Conservation (phyloP, 768 basidiomycete species). For the Infundibulicybe gibba region DNA sequence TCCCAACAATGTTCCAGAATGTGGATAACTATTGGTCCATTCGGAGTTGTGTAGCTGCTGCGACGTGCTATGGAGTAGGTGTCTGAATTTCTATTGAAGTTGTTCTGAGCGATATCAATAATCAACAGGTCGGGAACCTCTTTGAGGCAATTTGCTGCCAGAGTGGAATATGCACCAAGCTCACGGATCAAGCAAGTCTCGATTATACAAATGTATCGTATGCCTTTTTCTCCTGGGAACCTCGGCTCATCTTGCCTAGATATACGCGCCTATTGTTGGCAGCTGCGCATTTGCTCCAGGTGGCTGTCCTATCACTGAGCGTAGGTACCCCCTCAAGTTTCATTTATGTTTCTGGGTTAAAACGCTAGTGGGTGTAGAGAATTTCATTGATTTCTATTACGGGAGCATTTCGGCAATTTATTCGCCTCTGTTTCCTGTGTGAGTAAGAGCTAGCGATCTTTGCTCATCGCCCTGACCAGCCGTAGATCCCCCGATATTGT, state of each 20-base stretch:
- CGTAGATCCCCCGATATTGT: neutral
- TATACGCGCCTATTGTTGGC: conserved; percentile 14
- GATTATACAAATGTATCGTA: conserved; percentile 3
- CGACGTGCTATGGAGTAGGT: conserved; percentile 7
- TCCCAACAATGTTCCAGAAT: no score
- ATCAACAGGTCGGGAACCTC: neutral
- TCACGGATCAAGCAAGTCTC: conserved; percentile 1
- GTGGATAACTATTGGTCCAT: conserved; percentile 2
- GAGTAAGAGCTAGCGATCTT: no score
- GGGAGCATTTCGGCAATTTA: conserved; percentile 5
- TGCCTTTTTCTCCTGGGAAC: neutral
- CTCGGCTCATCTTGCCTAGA: conserved; percentile 1
- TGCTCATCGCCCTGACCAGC: no score
- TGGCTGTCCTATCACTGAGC: conserved; percentile 15
- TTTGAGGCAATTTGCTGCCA: conserved; percentile 4
- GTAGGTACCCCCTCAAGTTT: conserved; percentile 5
- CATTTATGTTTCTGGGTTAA: no score
- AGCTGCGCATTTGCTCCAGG: conserved; percentile 10
- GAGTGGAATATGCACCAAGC: neutral
- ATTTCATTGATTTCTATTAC: conserved; percentile 11
- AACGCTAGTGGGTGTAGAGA: no score
- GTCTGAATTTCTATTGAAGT: no score
- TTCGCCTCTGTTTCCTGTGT: neutral
- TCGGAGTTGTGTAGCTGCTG: conserved; percentile 8
- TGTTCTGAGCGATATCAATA: no score